These are phyloP conservation scores for Pythium insidiosum DNA, from an alignment of 352 stramenopile genomes.

Conservation along the genomic window DNA sequence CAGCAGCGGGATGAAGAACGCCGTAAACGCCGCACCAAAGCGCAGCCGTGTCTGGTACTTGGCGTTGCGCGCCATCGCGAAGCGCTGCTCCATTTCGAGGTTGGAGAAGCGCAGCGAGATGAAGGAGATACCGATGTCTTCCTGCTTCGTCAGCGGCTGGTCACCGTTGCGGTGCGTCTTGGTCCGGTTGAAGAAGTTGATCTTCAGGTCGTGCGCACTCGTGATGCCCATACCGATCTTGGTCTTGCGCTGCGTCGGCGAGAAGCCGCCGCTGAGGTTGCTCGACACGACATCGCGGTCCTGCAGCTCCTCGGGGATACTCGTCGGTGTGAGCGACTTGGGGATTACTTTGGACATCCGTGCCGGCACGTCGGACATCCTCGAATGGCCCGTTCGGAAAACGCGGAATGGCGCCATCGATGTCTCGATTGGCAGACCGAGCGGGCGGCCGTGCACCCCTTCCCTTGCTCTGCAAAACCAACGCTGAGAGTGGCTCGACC, in stretches of 20 bases:
- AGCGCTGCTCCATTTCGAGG: constrained; percentile 55
- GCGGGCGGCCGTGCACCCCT: too few species aligned
- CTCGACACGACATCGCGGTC: constrained; percentile 22
- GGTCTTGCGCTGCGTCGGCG: constrained; percentile 11
- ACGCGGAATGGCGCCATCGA: constrained; percentile 63
- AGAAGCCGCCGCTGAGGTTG: constrained; percentile 19
- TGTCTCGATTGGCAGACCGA: too few species aligned
- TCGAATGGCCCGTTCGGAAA: constrained; percentile 71
- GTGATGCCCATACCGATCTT: constrained; percentile 36
- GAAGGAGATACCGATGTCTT: constrained; percentile 74
- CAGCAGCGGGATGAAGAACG: constrained; percentile 76
- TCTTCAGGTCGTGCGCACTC: constrained; percentile 59
- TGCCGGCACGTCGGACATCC: constrained; percentile 58
- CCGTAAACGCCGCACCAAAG: constrained; percentile 66
- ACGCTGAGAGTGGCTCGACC: too few species aligned
- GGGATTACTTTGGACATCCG: constrained; percentile 77
- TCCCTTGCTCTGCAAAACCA: too few species aligned
- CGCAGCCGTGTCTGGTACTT: constrained; percentile 76
- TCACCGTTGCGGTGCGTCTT: constrained; percentile 21
- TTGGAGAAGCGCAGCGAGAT: constrained; percentile 67
- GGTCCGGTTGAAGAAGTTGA: constrained; percentile 59
- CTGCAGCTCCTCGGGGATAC: constrained; percentile 9
- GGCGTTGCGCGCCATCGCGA: constrained; percentile 25
- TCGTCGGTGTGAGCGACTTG: constrained; percentile 24
- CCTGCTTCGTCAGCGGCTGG: constrained; percentile 31